A percentile compares a stretch with the other conserved stretches of the same genome.
Evolutionary conservation across 108 stramenopile genomes (phyloP).

Genomic region (Cyclotella baltica): DNA sequence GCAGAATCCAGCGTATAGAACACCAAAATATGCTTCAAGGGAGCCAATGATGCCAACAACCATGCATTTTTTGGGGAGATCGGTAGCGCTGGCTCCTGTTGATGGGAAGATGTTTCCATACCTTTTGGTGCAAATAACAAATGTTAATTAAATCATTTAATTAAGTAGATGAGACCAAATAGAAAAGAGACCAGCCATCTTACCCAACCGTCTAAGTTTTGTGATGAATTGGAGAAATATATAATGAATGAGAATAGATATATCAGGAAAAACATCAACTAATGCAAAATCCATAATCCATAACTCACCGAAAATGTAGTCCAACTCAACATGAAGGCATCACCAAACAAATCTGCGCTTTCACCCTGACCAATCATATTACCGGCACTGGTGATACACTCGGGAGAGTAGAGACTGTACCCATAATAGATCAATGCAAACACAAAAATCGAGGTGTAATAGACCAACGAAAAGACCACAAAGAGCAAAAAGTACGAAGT

Average conservation of each 20-base stretch:
- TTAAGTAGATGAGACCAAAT: too few species aligned
- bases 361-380: slow-evolving; percentile 24
- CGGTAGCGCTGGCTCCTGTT: slow-evolving; percentile 54
- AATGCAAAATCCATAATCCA: neutral
- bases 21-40: slow-evolving; percentile 74
- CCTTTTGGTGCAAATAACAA: slow-evolving; percentile 16
- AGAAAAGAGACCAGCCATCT: too few species aligned
- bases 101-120: slow-evolving; percentile 77
- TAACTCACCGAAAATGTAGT: slow-evolving; percentile 62
- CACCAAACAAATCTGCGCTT: slow-evolving; percentile 47
- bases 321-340: slow-evolving; percentile 81
- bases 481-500: slow-evolving; percentile 43
- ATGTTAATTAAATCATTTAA: neutral
- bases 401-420: neutral
- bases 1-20: slow-evolving; percentile 78
- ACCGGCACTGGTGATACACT: slow-evolving; percentile 36
- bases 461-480: slow-evolving; percentile 17
- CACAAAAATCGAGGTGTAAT: slow-evolving; percentile 23
- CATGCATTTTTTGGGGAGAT: slow-evolving; percentile 56
- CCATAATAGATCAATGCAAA: slow-evolving; percentile 27
- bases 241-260: too few species aligned
- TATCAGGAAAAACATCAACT: neutral
- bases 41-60: slow-evolving; percentile 69
- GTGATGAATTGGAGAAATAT: too few species aligned
- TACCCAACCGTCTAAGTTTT: too few species aligned